These are phyloP conservation scores for Peterozyma xylosa DNA, from an alignment of 805 yeast genomes.

Conservation along the genomic window DNA sequence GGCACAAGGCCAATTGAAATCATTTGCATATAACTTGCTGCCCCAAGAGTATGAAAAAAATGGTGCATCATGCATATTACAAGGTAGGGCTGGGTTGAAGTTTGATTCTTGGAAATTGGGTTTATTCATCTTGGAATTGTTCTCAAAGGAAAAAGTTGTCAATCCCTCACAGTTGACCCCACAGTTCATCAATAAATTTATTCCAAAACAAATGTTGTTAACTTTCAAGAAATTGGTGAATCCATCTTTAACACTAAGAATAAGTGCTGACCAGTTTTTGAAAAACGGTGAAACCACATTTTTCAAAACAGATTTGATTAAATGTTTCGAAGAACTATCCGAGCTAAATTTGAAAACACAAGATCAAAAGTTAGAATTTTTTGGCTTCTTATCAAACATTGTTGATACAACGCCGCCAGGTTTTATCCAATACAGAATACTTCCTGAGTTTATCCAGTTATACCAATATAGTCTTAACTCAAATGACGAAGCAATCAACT, in stretches of 20 bases:
- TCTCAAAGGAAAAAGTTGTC: slow-evolving; percentile 18
- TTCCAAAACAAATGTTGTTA: slow-evolving; percentile 3
- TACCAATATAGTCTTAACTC: slow-evolving; percentile 17
- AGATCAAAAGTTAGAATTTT: slow-evolving; percentile 42
- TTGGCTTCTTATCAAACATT: slow-evolving; percentile 27
- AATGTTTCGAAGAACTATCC: slow-evolving; percentile 43
- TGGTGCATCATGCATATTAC: slow-evolving; percentile 32
- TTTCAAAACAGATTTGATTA: slow-evolving; percentile 41
- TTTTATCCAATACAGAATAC: slow-evolving; percentile 47
- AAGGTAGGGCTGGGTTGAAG: slow-evolving; percentile 28
- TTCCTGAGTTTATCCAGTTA: slow-evolving; percentile 62
- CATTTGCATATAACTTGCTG: slow-evolving; percentile 11
- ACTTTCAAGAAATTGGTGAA: slow-evolving; percentile 32
- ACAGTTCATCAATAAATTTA: slow-evolving; percentile 6
- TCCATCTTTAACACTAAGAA: slow-evolving; percentile 28
- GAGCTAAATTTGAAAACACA: slow-evolving; percentile 47
- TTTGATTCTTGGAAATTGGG: slow-evolving; percentile 66
- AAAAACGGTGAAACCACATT: slow-evolving; percentile 21
- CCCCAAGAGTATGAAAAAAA: slow-evolving; percentile 47
- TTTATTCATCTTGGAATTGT: slow-evolving; percentile 38
- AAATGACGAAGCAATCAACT: slow-evolving; percentile 14
- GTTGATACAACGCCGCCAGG: slow-evolving; percentile 37
- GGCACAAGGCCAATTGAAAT: slow-evolving; percentile 17
- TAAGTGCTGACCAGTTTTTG: slow-evolving; percentile 28
- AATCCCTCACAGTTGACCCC: slow-evolving; percentile 1